A percentile compares a stretch with the other conserved stretches of the same genome.
phyloP scores from a whole-genome alignment of 108 stramenopile genomes.

The Mediolabrus comicus region DNA sequence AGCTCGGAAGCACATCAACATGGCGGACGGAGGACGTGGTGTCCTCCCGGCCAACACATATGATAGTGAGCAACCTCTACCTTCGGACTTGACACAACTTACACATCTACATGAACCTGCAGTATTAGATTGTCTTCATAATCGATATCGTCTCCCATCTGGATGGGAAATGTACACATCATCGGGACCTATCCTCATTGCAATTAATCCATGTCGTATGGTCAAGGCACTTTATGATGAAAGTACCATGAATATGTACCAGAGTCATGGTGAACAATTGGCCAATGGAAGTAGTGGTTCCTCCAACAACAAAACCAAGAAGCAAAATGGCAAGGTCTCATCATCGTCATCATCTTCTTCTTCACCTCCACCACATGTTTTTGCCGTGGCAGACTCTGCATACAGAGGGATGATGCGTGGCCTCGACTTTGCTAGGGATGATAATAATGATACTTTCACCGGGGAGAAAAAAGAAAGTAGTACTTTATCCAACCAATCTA shows the following conservation, averaged over 20 bases:
- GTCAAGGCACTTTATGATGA: conserved; percentile 39
- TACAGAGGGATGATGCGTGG: conserved; percentile 74
- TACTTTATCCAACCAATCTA: conserved; percentile 43
- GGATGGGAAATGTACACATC: conserved; percentile 62
- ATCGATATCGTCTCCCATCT: conserved; percentile 23
- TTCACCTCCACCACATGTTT: conserved; percentile 67
- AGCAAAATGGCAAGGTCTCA: not conserved
- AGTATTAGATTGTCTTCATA: conserved; percentile 35
- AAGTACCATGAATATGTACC: conserved; percentile 35
- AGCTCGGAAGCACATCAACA: conserved; percentile 7
- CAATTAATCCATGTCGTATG: conserved; percentile 62
- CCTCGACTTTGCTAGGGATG: conserved; percentile 44
- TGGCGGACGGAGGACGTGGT: not conserved
- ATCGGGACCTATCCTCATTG: conserved; percentile 63
- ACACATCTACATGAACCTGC: conserved; percentile 47
- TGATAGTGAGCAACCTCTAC: not conserved
- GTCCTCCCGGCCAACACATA: conserved; percentile 19
- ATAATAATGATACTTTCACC: conserved; percentile 15
- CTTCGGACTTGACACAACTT: conserved; percentile 26
- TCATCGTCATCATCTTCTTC: not conserved
- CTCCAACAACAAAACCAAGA: not conserved
- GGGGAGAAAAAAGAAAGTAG: conserved; percentile 2
- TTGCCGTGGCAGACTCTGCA: conserved; percentile 89
- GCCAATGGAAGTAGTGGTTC: not conserved
- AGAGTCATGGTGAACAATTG: conserved; percentile 28